Percentiles rank a stretch among this genome's conserved stretches.
Conservation (phyloP, 139 green algal species). For the Coelastrella sp. region DNA sequence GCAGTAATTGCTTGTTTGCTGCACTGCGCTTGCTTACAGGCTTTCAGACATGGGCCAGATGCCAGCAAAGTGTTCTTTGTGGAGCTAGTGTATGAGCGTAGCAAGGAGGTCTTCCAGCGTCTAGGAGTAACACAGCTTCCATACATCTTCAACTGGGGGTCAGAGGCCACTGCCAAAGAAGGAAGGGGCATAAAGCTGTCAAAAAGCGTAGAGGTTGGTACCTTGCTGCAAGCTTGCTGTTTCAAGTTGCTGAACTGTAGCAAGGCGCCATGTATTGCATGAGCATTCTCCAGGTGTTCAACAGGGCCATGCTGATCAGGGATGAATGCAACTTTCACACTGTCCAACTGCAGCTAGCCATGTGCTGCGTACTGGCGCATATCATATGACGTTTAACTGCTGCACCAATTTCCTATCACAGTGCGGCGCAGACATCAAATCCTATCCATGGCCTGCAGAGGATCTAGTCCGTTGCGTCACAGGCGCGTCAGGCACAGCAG, state of each 20-base stretch:
- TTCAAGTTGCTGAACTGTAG: too few species aligned
- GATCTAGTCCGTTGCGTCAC: conserved; percentile 64
- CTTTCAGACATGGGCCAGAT: conserved; percentile 26
- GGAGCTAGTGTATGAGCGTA: conserved; percentile 64
- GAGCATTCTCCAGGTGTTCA: too few species aligned
- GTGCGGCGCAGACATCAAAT: conserved; percentile 22
- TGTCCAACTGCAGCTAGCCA: too few species aligned
- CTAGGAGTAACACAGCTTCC: conserved; percentile 73
- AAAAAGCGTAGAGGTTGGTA: conserved; percentile 54
- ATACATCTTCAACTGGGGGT: conserved; percentile 60
- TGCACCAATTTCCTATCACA: too few species aligned
- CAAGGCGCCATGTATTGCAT: too few species aligned
- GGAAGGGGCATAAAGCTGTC: conserved; percentile 60
- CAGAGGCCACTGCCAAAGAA: neutral
- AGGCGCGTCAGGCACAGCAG: conserved; percentile 45
- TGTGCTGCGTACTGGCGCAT: too few species aligned
- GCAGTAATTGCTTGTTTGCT: neutral
- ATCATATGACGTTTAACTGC: too few species aligned
- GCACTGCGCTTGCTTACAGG: too few species aligned
- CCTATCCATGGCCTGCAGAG: conserved; percentile 74
- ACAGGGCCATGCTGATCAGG: neutral
- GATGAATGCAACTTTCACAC: neutral
- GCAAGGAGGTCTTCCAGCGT: conserved; percentile 58
- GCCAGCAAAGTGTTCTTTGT: conserved; percentile 71
- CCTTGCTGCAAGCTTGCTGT: neutral